Evolutionary conservation across 23 red algal genomes (phyloP), one percentile per base, ranked within the genome.

Genomic region (Cyanidioschyzon merolae): DNA sequence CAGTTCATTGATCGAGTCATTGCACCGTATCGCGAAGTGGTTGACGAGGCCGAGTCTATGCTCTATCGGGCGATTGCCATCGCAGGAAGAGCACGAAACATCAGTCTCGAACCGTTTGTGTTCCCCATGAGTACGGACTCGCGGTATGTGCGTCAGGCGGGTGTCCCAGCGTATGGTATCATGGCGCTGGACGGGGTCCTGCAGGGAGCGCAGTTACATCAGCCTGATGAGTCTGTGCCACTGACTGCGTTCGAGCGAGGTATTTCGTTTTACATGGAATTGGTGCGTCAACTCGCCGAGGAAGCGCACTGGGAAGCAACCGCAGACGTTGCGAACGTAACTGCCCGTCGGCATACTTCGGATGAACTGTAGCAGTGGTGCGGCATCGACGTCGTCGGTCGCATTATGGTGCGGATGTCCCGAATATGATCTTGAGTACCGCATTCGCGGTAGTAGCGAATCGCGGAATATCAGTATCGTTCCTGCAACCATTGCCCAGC

Each of bases 111-210:
- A 2, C 50, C 83, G 26, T 76, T 74, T 24, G 85, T 96, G 45
- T 96, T 96, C 45, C 75, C 75, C 27, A 87, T 84, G 39, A 77
- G 83, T 29, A 96, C 92, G 1, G 92, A 96, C 79, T 58, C 85
- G 38, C 58, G 92, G 40, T 96, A 79, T 76, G 38, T 96, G 18
- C 35, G 92, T 51, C 34, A 85, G 39, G 63, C 67, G 38, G 81
- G 76, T 0, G 67, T 90, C 0, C 84, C 84, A 15, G 78, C 76
- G 57, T 89, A 88, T 77, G 92, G 92, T 0, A 84, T 88, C 57
- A 88, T 79, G 68, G 80, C 88, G n/a, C 87, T 96, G 75, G 58
- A 91, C 30, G 63, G 63, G 21, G 63, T 71, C 34, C 74, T 26
- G 39, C 77, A 83, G 3, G 83, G 87, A 31, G 59, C 82, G 29